These are phyloP conservation scores for Aspergillus jensenii DNA, from an alignment of 2,329 filamentous ascomycete genomes.

Conservation along the genomic window DNA sequence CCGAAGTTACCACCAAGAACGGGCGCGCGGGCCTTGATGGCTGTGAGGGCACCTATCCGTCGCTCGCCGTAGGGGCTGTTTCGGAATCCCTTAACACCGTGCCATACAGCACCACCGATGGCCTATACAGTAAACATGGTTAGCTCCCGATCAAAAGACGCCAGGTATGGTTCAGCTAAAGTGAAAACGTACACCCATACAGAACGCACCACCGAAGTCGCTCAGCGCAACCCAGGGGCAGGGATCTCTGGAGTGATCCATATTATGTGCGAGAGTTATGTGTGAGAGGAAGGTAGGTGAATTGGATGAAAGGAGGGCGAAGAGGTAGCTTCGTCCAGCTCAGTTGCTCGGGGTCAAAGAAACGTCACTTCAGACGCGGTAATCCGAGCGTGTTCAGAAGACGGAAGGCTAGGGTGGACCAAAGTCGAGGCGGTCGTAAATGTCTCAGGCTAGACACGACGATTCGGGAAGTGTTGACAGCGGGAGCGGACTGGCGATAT, in stretches of 20 bases:
- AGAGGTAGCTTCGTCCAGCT: slow-evolving; percentile 13
- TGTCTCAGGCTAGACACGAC: background rate
- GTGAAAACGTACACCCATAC: slow-evolving; percentile 76
- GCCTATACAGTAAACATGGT: slow-evolving; percentile 50
- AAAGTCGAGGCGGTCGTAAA: background rate
- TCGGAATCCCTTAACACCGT: slow-evolving; percentile 92
- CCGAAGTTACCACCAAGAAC: slow-evolving; percentile 97
- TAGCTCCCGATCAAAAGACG: slow-evolving; percentile 14
- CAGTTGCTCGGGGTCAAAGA: slow-evolving; percentile 9
- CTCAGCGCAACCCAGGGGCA: slow-evolving; percentile 96
- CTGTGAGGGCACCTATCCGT: slow-evolving; percentile 91
- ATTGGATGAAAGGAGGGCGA: background rate
- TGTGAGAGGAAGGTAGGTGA: background rate
- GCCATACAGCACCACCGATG: slow-evolving; percentile 84
- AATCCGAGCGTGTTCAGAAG: background rate
- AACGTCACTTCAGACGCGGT: slow-evolving; percentile 4
- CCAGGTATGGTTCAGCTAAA: background rate
- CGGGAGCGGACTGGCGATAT: slow-evolving; percentile 1
- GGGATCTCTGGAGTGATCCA: slow-evolving; percentile 96
- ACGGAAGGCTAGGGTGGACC: background rate
- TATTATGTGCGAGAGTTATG: slow-evolving; percentile 37
- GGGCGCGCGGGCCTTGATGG: slow-evolving; percentile 94
- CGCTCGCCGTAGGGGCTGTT: slow-evolving; percentile 91
- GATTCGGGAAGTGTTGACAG: background rate
- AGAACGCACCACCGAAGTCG: slow-evolving; percentile 96